phyloP scores from a whole-genome alignment of 208 protist species.

The Phytomonas sp. region DNA sequence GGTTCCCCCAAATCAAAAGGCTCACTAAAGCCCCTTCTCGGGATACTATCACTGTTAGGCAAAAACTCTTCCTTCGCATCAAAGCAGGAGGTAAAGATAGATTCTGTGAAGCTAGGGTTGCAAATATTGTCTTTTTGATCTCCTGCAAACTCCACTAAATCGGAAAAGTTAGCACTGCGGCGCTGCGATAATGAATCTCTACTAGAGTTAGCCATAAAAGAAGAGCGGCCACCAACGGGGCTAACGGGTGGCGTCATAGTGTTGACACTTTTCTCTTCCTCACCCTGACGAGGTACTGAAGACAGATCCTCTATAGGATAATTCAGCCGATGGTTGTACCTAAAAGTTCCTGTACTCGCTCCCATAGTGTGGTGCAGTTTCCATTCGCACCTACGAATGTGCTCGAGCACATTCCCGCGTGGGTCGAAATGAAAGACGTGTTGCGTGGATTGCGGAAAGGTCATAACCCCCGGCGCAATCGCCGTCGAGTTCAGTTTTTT shows the following conservation, averaged over 20 bases:
- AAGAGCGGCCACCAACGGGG: conserved; percentile 1
- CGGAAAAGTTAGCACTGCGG: background rate
- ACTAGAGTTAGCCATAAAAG: background rate
- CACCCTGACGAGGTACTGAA: conserved; percentile 2
- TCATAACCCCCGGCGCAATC: background rate
- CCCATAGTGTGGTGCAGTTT: conserved; percentile 46
- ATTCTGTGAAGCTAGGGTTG: conserved; percentile 32
- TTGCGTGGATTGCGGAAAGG: background rate
- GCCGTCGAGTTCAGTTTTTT: background rate
- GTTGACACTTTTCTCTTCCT: conserved; percentile 13
- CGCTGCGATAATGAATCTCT: background rate
- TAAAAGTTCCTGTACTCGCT: conserved; percentile 32
- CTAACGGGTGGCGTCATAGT: background rate
- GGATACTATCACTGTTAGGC: background rate
- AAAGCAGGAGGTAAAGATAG: conserved; percentile 27
- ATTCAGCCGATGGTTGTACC: conserved; percentile 51
- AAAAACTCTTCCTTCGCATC: conserved; percentile 5
- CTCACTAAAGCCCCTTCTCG: background rate
- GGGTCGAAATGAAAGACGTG: background rate
- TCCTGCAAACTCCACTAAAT: background rate
- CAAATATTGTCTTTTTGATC: conserved; percentile 23
- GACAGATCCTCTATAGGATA: conserved; percentile 49
- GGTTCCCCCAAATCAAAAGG: conserved; percentile 11
- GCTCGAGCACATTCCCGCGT: conserved; percentile 15
- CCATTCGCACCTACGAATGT: conserved; percentile 25